A percentile compares a stretch with the other conserved stretches of the same genome.
Evolutionary conservation across 208 protist genomes (phyloP).

Genomic region (Crithidia thermophila): DNA sequence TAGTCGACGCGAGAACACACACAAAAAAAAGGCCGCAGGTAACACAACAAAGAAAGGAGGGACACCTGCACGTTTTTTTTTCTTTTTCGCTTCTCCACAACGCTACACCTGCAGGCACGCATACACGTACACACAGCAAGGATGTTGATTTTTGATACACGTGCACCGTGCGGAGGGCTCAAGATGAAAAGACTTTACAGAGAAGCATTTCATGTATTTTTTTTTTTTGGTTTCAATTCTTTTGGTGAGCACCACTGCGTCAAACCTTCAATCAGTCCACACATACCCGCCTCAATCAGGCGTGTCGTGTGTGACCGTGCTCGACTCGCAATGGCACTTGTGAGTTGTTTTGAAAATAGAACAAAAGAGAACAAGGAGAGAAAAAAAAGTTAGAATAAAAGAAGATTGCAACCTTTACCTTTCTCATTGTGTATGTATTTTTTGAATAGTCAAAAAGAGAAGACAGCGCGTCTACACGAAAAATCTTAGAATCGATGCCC

Average conservation of each 20-base stretch:
- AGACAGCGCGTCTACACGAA: no score
- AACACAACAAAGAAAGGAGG: no score
- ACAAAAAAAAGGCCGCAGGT: background rate
- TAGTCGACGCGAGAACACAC: no score
- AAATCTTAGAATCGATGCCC: no score
- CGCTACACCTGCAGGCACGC: background rate
- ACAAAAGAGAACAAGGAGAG: background rate
- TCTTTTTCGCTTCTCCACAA: background rate
- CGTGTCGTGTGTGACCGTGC: background rate
- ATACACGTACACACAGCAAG: background rate
- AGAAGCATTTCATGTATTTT: background rate
- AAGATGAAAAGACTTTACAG: constrained; percentile 3
- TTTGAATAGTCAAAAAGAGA: no score
- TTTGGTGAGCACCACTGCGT: constrained; percentile 18
- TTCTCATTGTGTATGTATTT: no score
- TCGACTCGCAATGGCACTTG: constrained; percentile 10
- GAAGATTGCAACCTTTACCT: constrained; percentile 3
- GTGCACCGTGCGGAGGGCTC: background rate
- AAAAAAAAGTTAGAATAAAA: background rate
- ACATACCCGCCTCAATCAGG: no score
- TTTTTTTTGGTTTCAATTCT: constrained; percentile 21
- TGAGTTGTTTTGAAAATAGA: constrained; percentile 15
- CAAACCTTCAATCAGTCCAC: background rate
- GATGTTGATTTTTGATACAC: background rate
- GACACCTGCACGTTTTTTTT: background rate